These are phyloP conservation scores for Candida maesae DNA, from an alignment of 805 yeast species.

Conservation along the genomic window DNA sequence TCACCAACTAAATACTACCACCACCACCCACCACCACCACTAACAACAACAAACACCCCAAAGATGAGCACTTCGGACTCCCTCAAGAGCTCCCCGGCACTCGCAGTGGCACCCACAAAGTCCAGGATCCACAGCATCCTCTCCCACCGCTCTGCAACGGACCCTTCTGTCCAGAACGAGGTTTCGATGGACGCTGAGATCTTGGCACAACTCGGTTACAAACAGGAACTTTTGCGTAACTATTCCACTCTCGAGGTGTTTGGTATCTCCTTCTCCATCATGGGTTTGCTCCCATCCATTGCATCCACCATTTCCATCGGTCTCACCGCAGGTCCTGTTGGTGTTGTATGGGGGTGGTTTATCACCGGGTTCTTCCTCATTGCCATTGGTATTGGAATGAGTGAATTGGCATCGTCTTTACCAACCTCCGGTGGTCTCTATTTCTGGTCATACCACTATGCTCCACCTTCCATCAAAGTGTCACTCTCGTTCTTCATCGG, in stretches of 20 bases:
- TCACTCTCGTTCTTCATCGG: conserved; percentile 63
- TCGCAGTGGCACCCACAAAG: background rate
- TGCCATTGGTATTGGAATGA: conserved; percentile 56
- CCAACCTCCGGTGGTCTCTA: conserved; percentile 77
- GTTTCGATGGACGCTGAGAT: conserved; percentile 7
- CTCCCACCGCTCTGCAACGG: background rate
- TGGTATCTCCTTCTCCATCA: conserved; percentile 61
- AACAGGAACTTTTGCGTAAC: conserved; percentile 56
- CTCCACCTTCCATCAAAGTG: conserved; percentile 48
- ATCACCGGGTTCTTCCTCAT: conserved; percentile 51
- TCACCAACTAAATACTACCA: too few relatives aligned
- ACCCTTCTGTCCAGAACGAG: background rate
- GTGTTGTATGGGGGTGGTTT: conserved; percentile 71
- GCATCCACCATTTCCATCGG: conserved; percentile 47
- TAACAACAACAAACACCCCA: too few relatives aligned
- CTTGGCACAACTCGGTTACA: conserved; percentile 48
- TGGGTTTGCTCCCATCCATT: conserved; percentile 63
- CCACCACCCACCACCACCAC: background rate
- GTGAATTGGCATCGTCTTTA: conserved; percentile 61
- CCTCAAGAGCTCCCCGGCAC: background rate
- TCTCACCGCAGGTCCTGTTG: conserved; percentile 49
- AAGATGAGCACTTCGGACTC: background rate
- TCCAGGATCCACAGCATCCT: background rate
- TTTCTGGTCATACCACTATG: conserved; percentile 62
- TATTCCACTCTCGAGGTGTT: conserved; percentile 57